Conservation (phyloP, 2,329 filamentous ascomycete genomes). For the Aspergillus pseudonomiae region DNA sequence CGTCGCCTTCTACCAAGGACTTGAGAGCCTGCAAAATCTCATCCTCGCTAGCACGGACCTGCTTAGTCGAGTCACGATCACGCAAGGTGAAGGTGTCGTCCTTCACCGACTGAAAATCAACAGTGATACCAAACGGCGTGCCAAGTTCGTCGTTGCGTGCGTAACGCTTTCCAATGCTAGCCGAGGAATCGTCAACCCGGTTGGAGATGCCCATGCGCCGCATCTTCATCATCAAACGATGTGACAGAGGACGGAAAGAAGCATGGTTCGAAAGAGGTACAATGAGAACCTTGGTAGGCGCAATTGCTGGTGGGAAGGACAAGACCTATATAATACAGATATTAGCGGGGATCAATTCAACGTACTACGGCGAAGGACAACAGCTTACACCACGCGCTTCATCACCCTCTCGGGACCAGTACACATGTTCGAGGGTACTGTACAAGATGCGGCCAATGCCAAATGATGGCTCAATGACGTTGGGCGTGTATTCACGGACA, state of each 20-base stretch:
- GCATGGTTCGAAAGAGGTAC: constrained; percentile 82
- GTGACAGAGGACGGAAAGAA: constrained; percentile 77
- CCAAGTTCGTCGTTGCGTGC: constrained; percentile 93
- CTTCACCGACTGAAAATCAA: constrained; percentile 93
- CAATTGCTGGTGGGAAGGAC: constrained; percentile 74
- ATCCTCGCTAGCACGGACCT: constrained; percentile 81
- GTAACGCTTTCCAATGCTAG: constrained; percentile 93
- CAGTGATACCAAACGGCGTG: constrained; percentile 88
- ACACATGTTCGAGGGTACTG: constrained; percentile 89
- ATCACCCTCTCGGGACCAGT: constrained; percentile 85
- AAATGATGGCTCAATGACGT: constrained; percentile 96
- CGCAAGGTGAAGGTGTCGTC: constrained; percentile 84
- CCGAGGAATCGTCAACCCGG: constrained; percentile 85
- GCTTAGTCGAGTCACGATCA: constrained; percentile 86
- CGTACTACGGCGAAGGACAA: neutral
- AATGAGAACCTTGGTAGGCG: constrained; percentile 94
- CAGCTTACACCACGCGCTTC: constrained; percentile 81
- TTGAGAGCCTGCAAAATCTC: constrained; percentile 77
- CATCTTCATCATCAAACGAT: constrained; percentile 73
- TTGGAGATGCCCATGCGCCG: constrained; percentile 77
- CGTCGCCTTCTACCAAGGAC: constrained; percentile 63
- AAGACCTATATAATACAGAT: constrained; percentile 59
- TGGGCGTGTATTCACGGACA: constrained; percentile 87
- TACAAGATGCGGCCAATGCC: constrained; percentile 95
- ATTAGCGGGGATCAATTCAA: neutral